These are phyloP conservation scores for Magnusiomyces tetraspermus DNA, from an alignment of 1,139 yeast species.

Conservation along the genomic window DNA sequence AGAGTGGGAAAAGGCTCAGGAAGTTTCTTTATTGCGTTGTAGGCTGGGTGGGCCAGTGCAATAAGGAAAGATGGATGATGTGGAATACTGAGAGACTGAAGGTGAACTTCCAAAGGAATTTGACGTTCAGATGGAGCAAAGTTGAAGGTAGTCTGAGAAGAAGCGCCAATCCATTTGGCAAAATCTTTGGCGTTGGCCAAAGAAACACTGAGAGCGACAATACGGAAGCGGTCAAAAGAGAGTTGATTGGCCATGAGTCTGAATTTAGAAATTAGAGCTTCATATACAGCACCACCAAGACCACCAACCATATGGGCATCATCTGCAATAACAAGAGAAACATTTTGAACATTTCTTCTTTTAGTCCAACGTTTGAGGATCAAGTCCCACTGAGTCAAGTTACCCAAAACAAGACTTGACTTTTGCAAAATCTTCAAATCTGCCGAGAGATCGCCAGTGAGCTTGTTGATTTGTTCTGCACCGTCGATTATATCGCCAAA, in stretches of 20 bases:
- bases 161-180: conserved; percentile 80
- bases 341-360: conserved; percentile 45
- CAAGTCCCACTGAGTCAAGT: conserved; percentile 68
- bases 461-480: conserved; percentile 37
- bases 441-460: conserved; percentile 51
- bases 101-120: conserved; percentile 47
- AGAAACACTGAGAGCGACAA: conserved; percentile 60
- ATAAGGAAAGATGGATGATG: conserved; percentile 44
- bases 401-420: conserved; percentile 62
- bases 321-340: conserved; percentile 64
- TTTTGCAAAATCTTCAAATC: conserved; percentile 49
- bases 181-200: conserved; percentile 67
- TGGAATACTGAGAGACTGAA: conserved; percentile 42
- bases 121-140: conserved; percentile 57
- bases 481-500: conserved; percentile 34
- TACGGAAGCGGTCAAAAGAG: conserved; percentile 39
- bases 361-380: conserved; percentile 76
- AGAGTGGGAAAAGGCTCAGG: conserved; percentile 34
- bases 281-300: conserved; percentile 52
- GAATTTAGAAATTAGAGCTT: conserved; percentile 59
- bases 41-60: conserved; percentile 45
- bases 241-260: conserved; percentile 58
- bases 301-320: conserved; percentile 66
- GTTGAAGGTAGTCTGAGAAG: conserved; percentile 50
- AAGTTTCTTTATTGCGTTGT: conserved; percentile 26